Conservation (phyloP, 257 asterid species). For the Nemophila menziesii region DNA sequence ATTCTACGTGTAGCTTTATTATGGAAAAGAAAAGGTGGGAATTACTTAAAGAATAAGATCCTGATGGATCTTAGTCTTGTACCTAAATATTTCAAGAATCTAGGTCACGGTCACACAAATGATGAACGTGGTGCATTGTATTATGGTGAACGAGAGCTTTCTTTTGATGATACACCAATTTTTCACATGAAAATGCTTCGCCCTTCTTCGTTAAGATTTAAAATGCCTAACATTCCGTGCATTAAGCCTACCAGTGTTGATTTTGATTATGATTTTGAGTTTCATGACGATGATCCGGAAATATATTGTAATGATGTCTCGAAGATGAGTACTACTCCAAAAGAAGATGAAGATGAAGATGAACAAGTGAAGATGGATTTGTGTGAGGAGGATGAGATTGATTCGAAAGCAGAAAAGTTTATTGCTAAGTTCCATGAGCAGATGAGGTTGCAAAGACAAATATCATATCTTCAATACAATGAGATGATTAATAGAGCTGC, state of each 20-base stretch:
- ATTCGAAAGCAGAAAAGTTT: constrained; percentile 67
- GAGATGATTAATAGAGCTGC: constrained; percentile 18
- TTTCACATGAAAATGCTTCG: constrained; percentile 55
- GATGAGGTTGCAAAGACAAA: constrained; percentile 58
- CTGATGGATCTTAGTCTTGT: constrained; percentile 23
- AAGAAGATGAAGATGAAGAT: constrained; percentile 1
- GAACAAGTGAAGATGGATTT: background rate
- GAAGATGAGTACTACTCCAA: constrained; percentile 11
- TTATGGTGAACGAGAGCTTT: constrained; percentile 57
- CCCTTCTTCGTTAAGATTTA: constrained; percentile 62
- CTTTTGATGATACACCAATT: constrained; percentile 56
- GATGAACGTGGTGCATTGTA: constrained; percentile 18
- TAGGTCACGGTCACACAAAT: constrained; percentile 21
- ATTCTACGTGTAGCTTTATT: constrained; percentile 44
- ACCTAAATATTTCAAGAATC: constrained; percentile 35
- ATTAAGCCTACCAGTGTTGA: constrained; percentile 48
- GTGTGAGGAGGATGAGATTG: constrained; percentile 43
- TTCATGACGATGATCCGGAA: constrained; percentile 8
- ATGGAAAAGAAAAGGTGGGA: constrained; percentile 54
- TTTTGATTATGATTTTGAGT: constrained; percentile 54
- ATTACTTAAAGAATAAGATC: constrained; percentile 26
- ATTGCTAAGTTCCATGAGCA: constrained; percentile 58
- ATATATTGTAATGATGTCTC: background rate
- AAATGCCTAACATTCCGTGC: constrained; percentile 65
- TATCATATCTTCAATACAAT: constrained; percentile 20